Evolutionary conservation across 1,284 basidiomycete genomes (phyloP).

Genomic region (Naganishia albida): DNA sequence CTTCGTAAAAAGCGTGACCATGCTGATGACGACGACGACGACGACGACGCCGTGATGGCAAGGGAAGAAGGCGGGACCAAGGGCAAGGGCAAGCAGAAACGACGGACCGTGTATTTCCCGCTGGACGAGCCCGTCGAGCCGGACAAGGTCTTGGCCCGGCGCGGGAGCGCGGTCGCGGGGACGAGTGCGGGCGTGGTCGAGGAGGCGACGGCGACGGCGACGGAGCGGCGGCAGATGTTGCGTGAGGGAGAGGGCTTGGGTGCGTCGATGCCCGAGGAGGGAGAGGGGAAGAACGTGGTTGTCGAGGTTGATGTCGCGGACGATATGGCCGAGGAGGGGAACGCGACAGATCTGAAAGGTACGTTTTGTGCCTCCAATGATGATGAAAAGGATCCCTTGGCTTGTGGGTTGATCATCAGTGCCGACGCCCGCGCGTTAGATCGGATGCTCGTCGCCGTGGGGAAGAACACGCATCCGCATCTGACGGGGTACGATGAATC

Average conservation of each 20-base stretch:
- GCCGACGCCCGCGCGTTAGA: too few relatives aligned
- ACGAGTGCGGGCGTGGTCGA: slow-evolving; percentile 47
- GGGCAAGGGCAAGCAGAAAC: background rate
- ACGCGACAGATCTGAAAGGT: slow-evolving; percentile 45
- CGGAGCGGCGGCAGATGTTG: slow-evolving; percentile 3
- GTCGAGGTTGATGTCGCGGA: background rate
- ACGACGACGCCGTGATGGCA: too few relatives aligned
- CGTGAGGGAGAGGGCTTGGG: slow-evolving; percentile 30
- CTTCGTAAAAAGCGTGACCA: background rate
- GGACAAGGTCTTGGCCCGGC: slow-evolving; percentile 42
- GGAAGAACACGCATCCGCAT: slow-evolving; percentile 44
- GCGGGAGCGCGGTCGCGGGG: slow-evolving; percentile 43
- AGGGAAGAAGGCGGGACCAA: too few relatives aligned
- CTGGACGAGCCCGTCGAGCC: slow-evolving; percentile 46
- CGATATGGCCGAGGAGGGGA: background rate
- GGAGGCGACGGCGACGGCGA: slow-evolving; percentile 29
- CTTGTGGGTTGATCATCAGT: too few relatives aligned
- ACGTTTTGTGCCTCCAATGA: too few relatives aligned
- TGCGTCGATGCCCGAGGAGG: too few relatives aligned
- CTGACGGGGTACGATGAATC: slow-evolving; percentile 44
- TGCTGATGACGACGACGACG: background rate
- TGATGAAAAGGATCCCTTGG: too few relatives aligned
- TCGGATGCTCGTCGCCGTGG: slow-evolving; percentile 50
- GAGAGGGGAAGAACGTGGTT: slow-evolving; percentile 36
- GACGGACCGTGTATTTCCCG: slow-evolving; percentile 12